Conservation (phyloP, 2,329 filamentous ascomycete species). For the Grosmannia serpens region DNA sequence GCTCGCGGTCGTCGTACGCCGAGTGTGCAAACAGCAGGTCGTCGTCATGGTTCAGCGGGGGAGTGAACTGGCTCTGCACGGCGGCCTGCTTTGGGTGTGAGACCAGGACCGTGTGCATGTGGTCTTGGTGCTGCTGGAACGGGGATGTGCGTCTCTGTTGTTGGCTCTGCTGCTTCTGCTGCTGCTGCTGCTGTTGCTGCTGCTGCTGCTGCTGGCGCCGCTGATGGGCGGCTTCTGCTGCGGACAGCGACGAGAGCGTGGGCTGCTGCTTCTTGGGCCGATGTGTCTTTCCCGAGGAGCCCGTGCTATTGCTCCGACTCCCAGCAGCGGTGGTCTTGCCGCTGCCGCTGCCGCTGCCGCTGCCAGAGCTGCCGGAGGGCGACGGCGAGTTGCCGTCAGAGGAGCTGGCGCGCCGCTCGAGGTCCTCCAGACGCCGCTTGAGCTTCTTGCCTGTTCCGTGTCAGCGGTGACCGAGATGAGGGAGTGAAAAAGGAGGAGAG, state of each 20-base stretch:
- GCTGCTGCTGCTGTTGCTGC: conserved; percentile 12
- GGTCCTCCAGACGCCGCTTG: conserved; percentile 77
- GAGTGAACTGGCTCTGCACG: conserved; percentile 35
- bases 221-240: conserved; percentile 11
- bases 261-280: conserved; percentile 30
- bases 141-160: conserved; percentile 4
- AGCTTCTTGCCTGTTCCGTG: conserved; percentile 66
- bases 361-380: neutral
- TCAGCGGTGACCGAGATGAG: neutral
- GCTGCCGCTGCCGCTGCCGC: conserved; percentile 19
- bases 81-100: conserved; percentile 23
- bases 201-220: conserved; percentile 14
- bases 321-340: neutral
- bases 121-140: conserved; percentile 11
- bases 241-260: conserved; percentile 12
- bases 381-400: conserved; percentile 21
- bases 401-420: conserved; percentile 62
- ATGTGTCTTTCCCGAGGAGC: neutral
- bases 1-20: conserved; percentile 51
- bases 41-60: conserved; percentile 49
- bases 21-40: conserved; percentile 51
- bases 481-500: neutral
- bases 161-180: neutral
- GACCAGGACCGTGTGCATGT: conserved; percentile 21
- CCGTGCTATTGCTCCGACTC: neutral